A percentile compares a stretch with the other conserved stretches of the same genome.
Evolutionary conservation across 1,139 yeast species (phyloP).

Genomic region (Debaryomyces nepalensis): DNA sequence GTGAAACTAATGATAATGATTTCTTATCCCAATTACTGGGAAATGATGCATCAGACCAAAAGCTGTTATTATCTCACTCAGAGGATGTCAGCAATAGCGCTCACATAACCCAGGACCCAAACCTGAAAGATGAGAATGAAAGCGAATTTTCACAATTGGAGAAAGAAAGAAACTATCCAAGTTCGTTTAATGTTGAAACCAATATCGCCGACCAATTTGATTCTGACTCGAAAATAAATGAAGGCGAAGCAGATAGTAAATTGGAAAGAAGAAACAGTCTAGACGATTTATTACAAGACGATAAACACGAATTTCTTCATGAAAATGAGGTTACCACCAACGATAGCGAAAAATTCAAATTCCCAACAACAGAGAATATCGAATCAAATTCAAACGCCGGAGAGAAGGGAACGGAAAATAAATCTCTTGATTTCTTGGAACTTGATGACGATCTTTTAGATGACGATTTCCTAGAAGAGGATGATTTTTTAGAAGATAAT

Average conservation of each 20-base stretch:
- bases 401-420: neutral
- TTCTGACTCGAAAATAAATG: neutral
- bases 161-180: too few relatives aligned
- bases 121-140: too few relatives aligned
- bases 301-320: neutral
- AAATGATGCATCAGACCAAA: conserved; percentile 1
- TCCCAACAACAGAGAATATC: neutral
- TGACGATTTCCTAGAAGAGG: conserved; percentile 26
- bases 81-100: neutral
- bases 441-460: conserved; percentile 55
- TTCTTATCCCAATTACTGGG: conserved; percentile 18
- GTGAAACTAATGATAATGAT: conserved; percentile 21
- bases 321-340: neutral
- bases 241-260: neutral
- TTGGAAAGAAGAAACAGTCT: neutral
- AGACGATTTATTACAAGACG: conserved; percentile 3
- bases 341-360: neutral
- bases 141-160: too few relatives aligned
- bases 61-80: neutral
- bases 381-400: neutral
- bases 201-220: neutral
- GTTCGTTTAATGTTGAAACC: too few relatives aligned
- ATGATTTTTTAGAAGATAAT: conserved; percentile 25
- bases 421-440: conserved; percentile 42
- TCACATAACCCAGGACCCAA: neutral